Evolutionary conservation across 169 alveolate species (phyloP), one percentile per base, ranked within the genome.

Genomic region (Neospora caninum): DNA sequence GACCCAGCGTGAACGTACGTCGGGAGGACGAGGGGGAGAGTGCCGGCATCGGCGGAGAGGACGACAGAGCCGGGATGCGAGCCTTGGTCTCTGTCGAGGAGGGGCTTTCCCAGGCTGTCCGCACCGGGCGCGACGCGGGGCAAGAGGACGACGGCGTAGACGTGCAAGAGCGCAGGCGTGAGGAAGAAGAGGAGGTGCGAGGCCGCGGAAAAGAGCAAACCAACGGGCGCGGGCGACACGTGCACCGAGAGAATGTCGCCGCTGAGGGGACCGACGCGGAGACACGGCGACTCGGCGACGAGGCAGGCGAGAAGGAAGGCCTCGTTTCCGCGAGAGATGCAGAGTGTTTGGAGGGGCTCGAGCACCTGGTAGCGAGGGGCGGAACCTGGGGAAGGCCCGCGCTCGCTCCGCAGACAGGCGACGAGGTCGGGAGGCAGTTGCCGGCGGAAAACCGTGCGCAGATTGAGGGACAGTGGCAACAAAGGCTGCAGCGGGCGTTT

Each of bases 121-220:
- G 73, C 4, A 1, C 34, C 73, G 31, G 73, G 34, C 73, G 73
- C 73, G 31, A 29, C 73, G 20, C 31, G 73, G 7, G 20, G n/a
- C 73, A 27, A 64, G 34, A 18, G 64, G 54, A 82, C 34, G 67
- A 82, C 89, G 36, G 89, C 89, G 64, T 31, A 82, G 69, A 43
- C 54, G 41, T 82, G 89, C 36, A 82, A 67, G 16, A 29, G 10
- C 20, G 38, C 9, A 20, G 64, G 89, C 4, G 89, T 82, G 69
- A 82, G 89, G 64, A 82, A 41, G 64, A 38, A 43, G 67, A 82
- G 89, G 38, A 82, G 64, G 64, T 82, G 89, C 20, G 89, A 82
- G 41, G 38, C 89, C 22, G 89, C 27, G 25, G 89, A 20, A 31
- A 42, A 42, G 67, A 82, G 67, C 25, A 82, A 49, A 41, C 54